These are phyloP conservation scores for Nannizziopsis barbatae DNA, from an alignment of 2,329 filamentous ascomycete genomes.

Conservation along the genomic window DNA sequence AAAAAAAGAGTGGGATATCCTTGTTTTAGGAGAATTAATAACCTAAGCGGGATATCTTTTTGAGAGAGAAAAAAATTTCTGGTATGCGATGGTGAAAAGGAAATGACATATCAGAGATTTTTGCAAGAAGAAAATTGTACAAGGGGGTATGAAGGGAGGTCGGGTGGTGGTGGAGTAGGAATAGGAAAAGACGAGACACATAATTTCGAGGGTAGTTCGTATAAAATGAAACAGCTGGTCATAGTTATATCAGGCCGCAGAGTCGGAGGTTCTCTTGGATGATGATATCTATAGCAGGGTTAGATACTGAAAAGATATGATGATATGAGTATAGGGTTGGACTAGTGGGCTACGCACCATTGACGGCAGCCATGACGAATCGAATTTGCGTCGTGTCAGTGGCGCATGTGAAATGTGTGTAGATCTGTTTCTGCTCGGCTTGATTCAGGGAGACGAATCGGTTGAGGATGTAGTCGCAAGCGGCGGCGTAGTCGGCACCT, in stretches of 20 bases:
- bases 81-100: slow-evolving; percentile 10
- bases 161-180: slow-evolving; percentile 12
- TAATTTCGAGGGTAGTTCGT: slow-evolving; percentile 26
- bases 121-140: slow-evolving; percentile 5
- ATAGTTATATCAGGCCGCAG: slow-evolving; percentile 81
- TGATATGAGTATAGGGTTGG: background rate
- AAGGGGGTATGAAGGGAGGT: background rate
- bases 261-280: slow-evolving; percentile 98
- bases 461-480: slow-evolving; percentile 98
- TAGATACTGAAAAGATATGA: slow-evolving; percentile 24
- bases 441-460: slow-evolving; percentile 97
- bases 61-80: too few relatives aligned
- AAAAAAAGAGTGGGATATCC: background rate
- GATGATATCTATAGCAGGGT: slow-evolving; percentile 70
- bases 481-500: slow-evolving; percentile 86
- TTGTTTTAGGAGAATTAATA: slow-evolving; percentile 3
- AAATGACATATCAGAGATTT: slow-evolving; percentile 4
- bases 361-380: slow-evolving; percentile 99
- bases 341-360: slow-evolving; percentile 66
- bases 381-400: slow-evolving; percentile 98
- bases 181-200: slow-evolving; percentile 11
- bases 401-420: slow-evolving; percentile 98
- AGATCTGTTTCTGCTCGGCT: slow-evolving; percentile 99
- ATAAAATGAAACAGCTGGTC: slow-evolving; percentile 20
- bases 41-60: slow-evolving; percentile 3